Percentiles rank a stretch among this genome's conserved stretches.
phyloP scores from a whole-genome alignment of 2,329 filamentous ascomycete genomes.

The Talaromyces sp. region DNA sequence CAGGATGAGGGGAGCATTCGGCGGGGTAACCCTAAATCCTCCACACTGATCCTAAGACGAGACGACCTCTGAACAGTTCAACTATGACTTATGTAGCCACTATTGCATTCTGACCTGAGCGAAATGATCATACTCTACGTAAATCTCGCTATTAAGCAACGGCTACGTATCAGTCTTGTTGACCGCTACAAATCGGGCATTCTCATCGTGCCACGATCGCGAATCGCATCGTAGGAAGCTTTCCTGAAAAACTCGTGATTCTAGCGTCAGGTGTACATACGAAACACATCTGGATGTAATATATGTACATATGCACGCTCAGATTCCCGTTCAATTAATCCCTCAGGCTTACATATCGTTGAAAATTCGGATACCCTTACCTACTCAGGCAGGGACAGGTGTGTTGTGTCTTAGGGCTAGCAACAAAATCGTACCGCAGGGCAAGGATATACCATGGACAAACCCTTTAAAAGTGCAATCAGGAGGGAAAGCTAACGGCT shows the following conservation, averaged over 20 bases:
- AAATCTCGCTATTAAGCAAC: neutral
- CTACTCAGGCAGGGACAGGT: neutral
- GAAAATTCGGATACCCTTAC: neutral
- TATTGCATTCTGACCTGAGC: neutral
- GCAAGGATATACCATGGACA: neutral
- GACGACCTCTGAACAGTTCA: neutral
- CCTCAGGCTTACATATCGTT: neutral
- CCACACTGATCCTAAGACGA: neutral
- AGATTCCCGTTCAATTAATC: neutral
- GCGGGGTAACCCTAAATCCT: conserved; percentile 2
- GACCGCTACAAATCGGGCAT: neutral
- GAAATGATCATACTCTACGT: neutral
- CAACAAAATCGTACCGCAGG: neutral
- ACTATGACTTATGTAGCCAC: neutral
- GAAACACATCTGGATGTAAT: neutral
- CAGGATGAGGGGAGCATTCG: neutral
- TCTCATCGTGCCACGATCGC: neutral
- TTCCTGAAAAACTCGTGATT: neutral
- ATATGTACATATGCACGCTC: neutral
- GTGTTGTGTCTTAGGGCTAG: neutral
- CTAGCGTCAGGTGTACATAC: neutral
- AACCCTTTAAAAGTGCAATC: too few species aligned
- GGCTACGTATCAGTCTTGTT: neutral
- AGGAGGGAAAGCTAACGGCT: neutral
- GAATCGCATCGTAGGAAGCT: neutral